Percentiles rank a stretch among this genome's conserved stretches.
Evolutionary conservation across 495 filamentous ascomycete species (phyloP).

Genomic region (Aspergillus kassunensis): DNA sequence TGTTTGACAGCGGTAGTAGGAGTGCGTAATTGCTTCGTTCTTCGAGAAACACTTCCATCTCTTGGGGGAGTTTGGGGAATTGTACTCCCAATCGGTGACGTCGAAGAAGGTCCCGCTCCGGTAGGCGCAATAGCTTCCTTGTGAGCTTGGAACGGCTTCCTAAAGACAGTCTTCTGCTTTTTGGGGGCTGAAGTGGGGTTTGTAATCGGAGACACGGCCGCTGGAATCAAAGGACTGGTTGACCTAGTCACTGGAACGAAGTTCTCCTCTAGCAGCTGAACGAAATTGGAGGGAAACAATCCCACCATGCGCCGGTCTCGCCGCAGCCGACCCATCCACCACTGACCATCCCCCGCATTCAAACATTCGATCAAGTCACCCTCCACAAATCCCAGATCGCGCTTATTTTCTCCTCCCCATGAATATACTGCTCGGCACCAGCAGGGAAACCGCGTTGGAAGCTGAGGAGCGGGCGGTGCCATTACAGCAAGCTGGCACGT

Average conservation of each 20-base stretch:
- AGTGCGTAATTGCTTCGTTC: constrained; percentile 37
- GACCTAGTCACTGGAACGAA: constrained; percentile 77
- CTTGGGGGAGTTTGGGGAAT: constrained; percentile 48
- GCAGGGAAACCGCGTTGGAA: constrained; percentile 88
- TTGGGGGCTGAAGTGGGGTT: constrained; percentile 47
- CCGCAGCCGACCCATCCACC: constrained; percentile 92
- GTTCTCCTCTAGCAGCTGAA: constrained; percentile 77
- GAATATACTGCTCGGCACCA: constrained; percentile 95
- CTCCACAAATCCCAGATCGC: constrained; percentile 93
- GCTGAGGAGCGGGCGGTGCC: constrained; percentile 57
- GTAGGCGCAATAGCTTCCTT: constrained; percentile 46
- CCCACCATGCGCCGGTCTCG: constrained; percentile 85
- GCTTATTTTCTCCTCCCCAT: constrained; percentile 95
- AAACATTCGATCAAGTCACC: constrained; percentile 97
- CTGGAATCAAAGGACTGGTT: constrained; percentile 61
- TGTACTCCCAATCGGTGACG: constrained; percentile 34
- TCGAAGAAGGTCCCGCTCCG: constrained; percentile 28
- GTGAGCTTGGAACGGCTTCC: constrained; percentile 54
- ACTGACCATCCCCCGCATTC: constrained; percentile 94
- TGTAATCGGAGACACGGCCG: constrained; percentile 36
- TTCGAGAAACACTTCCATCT: constrained; percentile 33
- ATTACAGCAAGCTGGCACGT: constrained; percentile 32
- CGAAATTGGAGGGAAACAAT: constrained; percentile 95
- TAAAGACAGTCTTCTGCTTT: constrained; percentile 47
- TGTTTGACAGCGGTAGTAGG: constrained; percentile 37